Base-by-base conservation (phyloP, 2,329 filamentous ascomycete genomes). In the Colletotrichum phormii region DNA sequence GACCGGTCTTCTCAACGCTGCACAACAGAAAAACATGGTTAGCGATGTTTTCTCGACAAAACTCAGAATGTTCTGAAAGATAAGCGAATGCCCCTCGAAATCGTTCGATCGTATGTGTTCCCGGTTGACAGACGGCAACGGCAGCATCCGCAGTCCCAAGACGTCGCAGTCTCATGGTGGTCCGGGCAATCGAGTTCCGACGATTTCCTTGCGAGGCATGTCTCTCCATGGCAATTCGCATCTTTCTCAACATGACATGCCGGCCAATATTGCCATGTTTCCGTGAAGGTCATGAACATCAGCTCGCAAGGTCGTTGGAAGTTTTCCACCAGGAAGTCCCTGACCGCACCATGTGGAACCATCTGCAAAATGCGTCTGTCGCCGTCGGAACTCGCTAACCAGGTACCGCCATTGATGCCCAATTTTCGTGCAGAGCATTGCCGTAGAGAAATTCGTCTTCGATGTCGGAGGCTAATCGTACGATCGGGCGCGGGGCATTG, bases 1-100 rank as follows among this genome's bases (percentile, higher is more conserved):
- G 97, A 77, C 97, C 97, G 74, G 97, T 99, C 88, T 98, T 98
- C 82, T 99, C 96, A 75, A 93, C 92, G 81, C 94, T 94, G 75
- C 51, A 26, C 31, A 49, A 24, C 31, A 49, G 13, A 59, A 64
- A 22, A 51, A 15, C 7, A 22, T 46, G 24, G 51, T 57, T 29
- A 64, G 62, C 15, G 11, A 55, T 26, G 5, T 31, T 15, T 5
- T 57, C 37, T 15, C 13, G n/a, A 37, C n/a, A 13, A 54, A 24
- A 22, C 13, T 29, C 15, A n/a, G 31, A 26, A 13, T 4, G 18
- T 15, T 9, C 18, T 26, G 24, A 33, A 54, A 26, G 26, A 5
- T 33, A 42, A n/a, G 60, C 15, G 22, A 7, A 67, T 49, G 65
- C 59, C 58, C 49, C 66, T 49, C 55, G 49, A 61, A 67, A 51